Evolutionary conservation across 1,284 basidiomycete genomes (phyloP).

Genomic region (Boletus sp.): DNA sequence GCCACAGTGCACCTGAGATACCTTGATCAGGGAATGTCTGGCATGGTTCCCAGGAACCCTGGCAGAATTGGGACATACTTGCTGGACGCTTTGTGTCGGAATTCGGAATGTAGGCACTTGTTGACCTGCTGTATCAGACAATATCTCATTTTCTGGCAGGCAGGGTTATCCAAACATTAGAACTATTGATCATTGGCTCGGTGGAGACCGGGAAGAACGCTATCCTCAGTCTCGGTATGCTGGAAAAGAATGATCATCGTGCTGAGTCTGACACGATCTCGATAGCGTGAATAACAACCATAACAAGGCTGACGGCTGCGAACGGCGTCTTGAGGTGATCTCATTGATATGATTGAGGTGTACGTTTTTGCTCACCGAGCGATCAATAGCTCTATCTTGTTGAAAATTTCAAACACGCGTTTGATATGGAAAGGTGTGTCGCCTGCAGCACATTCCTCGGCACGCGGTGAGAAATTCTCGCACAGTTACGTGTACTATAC

Average conservation of each 20-base stretch:
- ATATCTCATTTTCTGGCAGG: slow-evolving; percentile 39
- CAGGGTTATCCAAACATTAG: slow-evolving; percentile 79
- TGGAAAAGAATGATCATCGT: slow-evolving; percentile 14
- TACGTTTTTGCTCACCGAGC: slow-evolving; percentile 2
- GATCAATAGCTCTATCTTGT: slow-evolving; percentile 69
- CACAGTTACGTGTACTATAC: slow-evolving; percentile 74
- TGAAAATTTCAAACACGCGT: slow-evolving; percentile 87
- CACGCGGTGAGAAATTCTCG: slow-evolving; percentile 5
- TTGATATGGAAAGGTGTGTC: slow-evolving; percentile 75
- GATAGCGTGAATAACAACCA: slow-evolving; percentile 70
- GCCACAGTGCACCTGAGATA: slow-evolving; percentile 1
- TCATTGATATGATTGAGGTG: slow-evolving; percentile 3
- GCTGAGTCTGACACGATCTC: slow-evolving; percentile 5
- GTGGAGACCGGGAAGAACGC: slow-evolving; percentile 62
- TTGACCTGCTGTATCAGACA: background rate
- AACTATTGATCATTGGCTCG: slow-evolving; percentile 82
- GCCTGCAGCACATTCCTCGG: background rate
- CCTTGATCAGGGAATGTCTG: slow-evolving; percentile 73
- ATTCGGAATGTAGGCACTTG: slow-evolving; percentile 69
- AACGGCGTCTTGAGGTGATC: slow-evolving; percentile 75
- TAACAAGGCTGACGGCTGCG: slow-evolving; percentile 87
- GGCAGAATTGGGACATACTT: slow-evolving; percentile 86
- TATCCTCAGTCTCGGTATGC: slow-evolving; percentile 84
- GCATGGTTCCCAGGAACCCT: slow-evolving; percentile 85
- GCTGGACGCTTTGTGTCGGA: slow-evolving; percentile 87